phyloP scores from a whole-genome alignment of 257 asterid species.

The Solanum paucissectum region DNA sequence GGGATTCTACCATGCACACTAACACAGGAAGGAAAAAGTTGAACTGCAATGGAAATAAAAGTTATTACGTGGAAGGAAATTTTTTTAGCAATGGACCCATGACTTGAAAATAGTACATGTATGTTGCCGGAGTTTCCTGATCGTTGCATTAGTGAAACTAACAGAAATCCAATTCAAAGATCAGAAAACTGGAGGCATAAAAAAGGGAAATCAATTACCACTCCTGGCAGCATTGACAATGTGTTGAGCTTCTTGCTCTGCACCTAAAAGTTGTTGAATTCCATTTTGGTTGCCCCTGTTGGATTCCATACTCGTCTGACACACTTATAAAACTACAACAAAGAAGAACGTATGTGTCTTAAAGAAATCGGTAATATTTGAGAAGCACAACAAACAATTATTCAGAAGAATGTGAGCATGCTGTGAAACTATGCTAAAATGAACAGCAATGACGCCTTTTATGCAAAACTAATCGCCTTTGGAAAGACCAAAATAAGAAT shows the following conservation, averaged over 20 bases:
- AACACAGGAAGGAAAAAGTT: not conserved
- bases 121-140: not conserved
- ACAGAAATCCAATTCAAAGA: not conserved
- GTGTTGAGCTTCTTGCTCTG: conserved; percentile 29
- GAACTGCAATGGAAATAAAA: not conserved
- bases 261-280: conserved; percentile 16
- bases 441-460: not conserved
- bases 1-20: not conserved
- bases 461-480: not conserved
- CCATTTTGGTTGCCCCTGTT: conserved; percentile 17
- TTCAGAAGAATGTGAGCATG: not conserved
- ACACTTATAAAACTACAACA: not conserved
- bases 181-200: not conserved
- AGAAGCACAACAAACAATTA: not conserved
- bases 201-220: conserved; percentile 1
- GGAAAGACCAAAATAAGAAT: not conserved
- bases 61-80: not conserved
- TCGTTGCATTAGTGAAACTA: not conserved
- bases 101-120: not conserved
- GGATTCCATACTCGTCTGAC: conserved; percentile 9
- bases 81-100: not conserved
- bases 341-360: not conserved
- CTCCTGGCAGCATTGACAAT: conserved; percentile 23
- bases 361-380: not conserved
- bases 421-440: not conserved